These are phyloP conservation scores for Phytophthora ohioensis DNA, from an alignment of 352 stramenopile genomes.

Conservation along the genomic window DNA sequence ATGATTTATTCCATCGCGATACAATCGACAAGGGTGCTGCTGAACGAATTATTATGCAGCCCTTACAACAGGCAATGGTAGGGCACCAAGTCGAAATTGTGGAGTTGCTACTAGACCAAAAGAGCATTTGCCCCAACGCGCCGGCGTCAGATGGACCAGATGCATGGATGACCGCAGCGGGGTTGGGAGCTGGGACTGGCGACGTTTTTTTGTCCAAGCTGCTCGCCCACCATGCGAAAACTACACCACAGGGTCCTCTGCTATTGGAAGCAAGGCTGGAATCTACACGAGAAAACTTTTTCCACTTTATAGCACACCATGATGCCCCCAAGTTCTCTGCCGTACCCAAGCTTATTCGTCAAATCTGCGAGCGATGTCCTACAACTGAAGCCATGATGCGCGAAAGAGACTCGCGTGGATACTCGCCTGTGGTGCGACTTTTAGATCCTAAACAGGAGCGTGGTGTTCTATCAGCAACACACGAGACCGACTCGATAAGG, in stretches of 20 bases:
- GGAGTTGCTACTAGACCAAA: conserved; percentile 58
- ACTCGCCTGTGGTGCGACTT: conserved; percentile 62
- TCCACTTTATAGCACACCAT: conserved; percentile 60
- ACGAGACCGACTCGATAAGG: conserved; percentile 43
- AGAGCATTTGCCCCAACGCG: conserved; percentile 45
- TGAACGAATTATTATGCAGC: conserved; percentile 40
- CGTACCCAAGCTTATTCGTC: conserved; percentile 44
- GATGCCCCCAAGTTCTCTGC: conserved; percentile 29
- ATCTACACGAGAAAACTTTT: conserved; percentile 56
- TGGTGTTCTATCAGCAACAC: conserved; percentile 24
- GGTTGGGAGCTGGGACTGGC: conserved; percentile 33
- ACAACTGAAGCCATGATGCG: conserved; percentile 51
- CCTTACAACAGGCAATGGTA: conserved; percentile 68
- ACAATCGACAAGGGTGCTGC: conserved; percentile 9
- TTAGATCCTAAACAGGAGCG: conserved; percentile 43
- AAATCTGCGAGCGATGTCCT: conserved; percentile 46
- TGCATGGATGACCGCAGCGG: conserved; percentile 67
- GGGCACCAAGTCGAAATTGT: conserved; percentile 56
- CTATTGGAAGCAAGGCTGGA: conserved; percentile 35
- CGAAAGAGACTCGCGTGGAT: conserved; percentile 51
- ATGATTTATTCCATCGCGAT: conserved; percentile 43
- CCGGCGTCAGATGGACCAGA: conserved; percentile 54
- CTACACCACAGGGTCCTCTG: conserved; percentile 31
- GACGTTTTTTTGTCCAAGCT: conserved; percentile 62
- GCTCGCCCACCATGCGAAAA: conserved; percentile 55